Evolutionary conservation across 2,329 filamentous ascomycete genomes (phyloP).

Genomic region (Incumbomyces delicatus): DNA sequence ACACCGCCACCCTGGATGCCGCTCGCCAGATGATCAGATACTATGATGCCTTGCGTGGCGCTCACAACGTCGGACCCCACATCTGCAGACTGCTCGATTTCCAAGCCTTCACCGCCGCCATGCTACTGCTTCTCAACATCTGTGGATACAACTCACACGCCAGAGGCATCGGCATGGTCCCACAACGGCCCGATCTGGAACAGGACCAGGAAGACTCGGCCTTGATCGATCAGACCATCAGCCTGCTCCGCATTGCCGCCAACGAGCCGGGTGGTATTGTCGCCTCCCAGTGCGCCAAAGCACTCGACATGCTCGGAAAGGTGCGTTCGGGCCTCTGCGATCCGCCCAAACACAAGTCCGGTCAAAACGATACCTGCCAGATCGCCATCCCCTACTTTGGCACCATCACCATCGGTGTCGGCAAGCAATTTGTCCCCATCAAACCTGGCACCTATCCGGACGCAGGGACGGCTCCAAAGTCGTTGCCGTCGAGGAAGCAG

Average conservation of each 20-base stretch:
- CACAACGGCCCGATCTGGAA: slow-evolving; percentile 18
- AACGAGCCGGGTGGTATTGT: slow-evolving; percentile 31
- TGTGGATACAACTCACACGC: slow-evolving; percentile 27
- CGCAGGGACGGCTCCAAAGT: not conserved
- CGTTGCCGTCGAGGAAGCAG: slow-evolving; percentile 4
- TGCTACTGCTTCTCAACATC: slow-evolving; percentile 36
- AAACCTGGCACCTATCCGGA: slow-evolving; percentile 16
- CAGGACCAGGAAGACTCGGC: slow-evolving; percentile 30
- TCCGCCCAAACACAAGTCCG: slow-evolving; percentile 7
- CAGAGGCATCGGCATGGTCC: slow-evolving; percentile 11
- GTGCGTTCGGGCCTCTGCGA: slow-evolving; percentile 18
- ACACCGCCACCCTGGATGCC: slow-evolving; percentile 31
- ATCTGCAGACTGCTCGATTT: slow-evolving; percentile 42
- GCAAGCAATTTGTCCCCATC: slow-evolving; percentile 24
- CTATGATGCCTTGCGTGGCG: slow-evolving; percentile 29
- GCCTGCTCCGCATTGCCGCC: slow-evolving; percentile 26
- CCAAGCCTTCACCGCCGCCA: slow-evolving; percentile 36
- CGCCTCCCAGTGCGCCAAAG: slow-evolving; percentile 33
- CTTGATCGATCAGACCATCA: slow-evolving; percentile 26
- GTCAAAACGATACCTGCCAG: slow-evolving; percentile 24
- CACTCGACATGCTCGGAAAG: slow-evolving; percentile 31
- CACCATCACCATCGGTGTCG: slow-evolving; percentile 29
- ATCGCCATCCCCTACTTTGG: slow-evolving; percentile 40
- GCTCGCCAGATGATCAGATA: slow-evolving; percentile 31
- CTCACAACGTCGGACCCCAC: slow-evolving; percentile 23